phyloP scores from a whole-genome alignment of 768 basidiomycete species.

The Termitomyces sp. region DNA sequence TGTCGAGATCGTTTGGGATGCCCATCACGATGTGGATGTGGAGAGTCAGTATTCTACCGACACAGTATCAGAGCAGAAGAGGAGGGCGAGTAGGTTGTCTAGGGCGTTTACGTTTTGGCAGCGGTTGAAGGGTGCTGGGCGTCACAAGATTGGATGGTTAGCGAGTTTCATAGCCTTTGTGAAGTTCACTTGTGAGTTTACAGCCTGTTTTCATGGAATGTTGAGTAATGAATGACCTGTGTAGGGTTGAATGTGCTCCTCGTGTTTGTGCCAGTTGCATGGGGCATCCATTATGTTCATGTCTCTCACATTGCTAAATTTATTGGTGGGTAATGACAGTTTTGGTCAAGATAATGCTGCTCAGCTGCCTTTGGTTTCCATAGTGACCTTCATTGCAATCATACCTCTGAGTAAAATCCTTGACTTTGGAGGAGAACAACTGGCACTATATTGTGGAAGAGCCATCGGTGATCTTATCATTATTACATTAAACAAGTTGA shows the following conservation, averaged over 20 bases:
- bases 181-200: slow-evolving; percentile 27
- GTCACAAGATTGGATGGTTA: slow-evolving; percentile 19
- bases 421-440: slow-evolving; percentile 46
- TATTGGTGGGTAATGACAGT: slow-evolving; percentile 6
- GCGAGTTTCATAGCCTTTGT: slow-evolving; percentile 28
- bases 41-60: slow-evolving; percentile 15
- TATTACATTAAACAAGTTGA: slow-evolving; percentile 47
- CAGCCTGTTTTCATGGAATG: not conserved
- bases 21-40: slow-evolving; percentile 6
- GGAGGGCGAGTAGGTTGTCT: slow-evolving; percentile 4
- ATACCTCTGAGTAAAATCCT: slow-evolving; percentile 45
- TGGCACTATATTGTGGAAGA: slow-evolving; percentile 42
- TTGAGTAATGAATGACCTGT: not conserved
- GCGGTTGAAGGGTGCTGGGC: slow-evolving; percentile 17
- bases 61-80: slow-evolving; percentile 1
- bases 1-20: slow-evolving; percentile 11
- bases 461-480: slow-evolving; percentile 43
- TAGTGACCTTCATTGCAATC: slow-evolving; percentile 43
- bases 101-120: slow-evolving; percentile 17
- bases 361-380: not conserved
- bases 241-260: slow-evolving; percentile 37
- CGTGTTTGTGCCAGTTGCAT: slow-evolving; percentile 35
- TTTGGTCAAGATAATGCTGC: not conserved
- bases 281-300: slow-evolving; percentile 28
- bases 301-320: slow-evolving; percentile 19